phyloP scores from a whole-genome alignment of 495 filamentous ascomycete species.

The Penicillium coprophilum region DNA sequence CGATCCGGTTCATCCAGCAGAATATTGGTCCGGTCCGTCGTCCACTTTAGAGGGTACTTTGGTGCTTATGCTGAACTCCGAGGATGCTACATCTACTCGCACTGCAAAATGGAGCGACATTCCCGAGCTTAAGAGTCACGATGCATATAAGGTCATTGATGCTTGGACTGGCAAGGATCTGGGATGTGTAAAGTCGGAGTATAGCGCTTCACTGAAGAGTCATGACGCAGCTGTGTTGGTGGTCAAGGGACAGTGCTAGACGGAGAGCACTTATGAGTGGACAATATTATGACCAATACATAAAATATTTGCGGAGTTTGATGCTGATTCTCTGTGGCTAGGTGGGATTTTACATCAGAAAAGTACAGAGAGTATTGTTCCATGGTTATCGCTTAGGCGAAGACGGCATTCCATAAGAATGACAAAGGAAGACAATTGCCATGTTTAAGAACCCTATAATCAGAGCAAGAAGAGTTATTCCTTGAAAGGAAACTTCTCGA shows the following conservation, averaged over 20 bases:
- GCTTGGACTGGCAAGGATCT: conserved; percentile 53
- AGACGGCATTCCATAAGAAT: not conserved
- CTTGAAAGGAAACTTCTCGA: not conserved
- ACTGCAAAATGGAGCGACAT: conserved; percentile 53
- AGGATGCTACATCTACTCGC: conserved; percentile 35
- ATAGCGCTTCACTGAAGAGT: conserved; percentile 36
- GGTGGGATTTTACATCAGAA: no score
- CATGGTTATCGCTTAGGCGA: not conserved
- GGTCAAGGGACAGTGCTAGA: conserved; percentile 35
- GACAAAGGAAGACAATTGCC: not conserved
- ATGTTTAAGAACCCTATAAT: not conserved
- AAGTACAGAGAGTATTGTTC: not conserved
- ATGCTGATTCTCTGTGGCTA: no score
- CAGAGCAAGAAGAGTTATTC: not conserved
- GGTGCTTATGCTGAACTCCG: conserved; percentile 56
- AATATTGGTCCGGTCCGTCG: conserved; percentile 59
- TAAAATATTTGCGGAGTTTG: no score
- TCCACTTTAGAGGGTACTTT: conserved; percentile 46
- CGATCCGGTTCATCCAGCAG: conserved; percentile 55
- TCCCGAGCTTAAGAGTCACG: conserved; percentile 44
- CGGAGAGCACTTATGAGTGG: not conserved
- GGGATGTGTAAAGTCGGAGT: conserved; percentile 44
- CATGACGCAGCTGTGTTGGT: conserved; percentile 54
- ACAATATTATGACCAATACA: not conserved
- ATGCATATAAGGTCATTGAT: conserved; percentile 51